A percentile compares a stretch with the other conserved stretches of the same genome.
These are phyloP conservation scores for Metarhizium guizhouense DNA, from an alignment of 2,329 filamentous ascomycete genomes.

Conservation along the genomic window DNA sequence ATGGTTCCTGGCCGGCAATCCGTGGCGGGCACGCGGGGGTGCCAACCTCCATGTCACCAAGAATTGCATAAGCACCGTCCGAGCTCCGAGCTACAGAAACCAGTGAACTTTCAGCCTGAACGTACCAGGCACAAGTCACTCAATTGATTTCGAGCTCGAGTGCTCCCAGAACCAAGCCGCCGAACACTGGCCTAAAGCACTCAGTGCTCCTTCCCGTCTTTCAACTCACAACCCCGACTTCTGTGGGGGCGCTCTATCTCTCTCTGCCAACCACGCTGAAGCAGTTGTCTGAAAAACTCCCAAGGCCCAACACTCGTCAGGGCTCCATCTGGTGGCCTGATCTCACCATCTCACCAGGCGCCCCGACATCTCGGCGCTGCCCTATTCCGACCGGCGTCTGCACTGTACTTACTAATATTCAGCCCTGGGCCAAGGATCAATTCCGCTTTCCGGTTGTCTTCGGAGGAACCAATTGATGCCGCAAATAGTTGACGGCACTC, in stretches of 20 bases:
- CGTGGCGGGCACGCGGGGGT: too few species aligned
- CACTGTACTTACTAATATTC: not conserved
- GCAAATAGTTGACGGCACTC: not conserved
- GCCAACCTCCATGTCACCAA: too few species aligned
- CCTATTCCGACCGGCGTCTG: not conserved
- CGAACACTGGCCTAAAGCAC: too few species aligned
- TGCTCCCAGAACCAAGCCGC: too few species aligned
- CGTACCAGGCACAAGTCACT: too few species aligned
- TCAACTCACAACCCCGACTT: not conserved
- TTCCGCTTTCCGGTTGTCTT: not conserved
- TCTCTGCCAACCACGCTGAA: too few species aligned
- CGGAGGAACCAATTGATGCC: not conserved
- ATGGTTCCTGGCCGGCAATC: not conserved
- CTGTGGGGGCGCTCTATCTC: not conserved
- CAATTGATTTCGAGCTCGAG: too few species aligned
- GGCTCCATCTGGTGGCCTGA: not conserved
- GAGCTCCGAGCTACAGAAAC: too few species aligned
- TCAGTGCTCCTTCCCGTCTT: not conserved
- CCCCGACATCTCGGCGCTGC: not conserved
- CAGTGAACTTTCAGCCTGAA: too few species aligned
- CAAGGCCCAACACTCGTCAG: not conserved
- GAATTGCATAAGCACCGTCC: too few species aligned
- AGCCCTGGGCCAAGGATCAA: not conserved
- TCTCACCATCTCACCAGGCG: not conserved
- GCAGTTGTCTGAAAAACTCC: not conserved